phyloP scores from a whole-genome alignment of 2,329 filamentous ascomycete genomes.

The Pseudopithomyces chartarum region DNA sequence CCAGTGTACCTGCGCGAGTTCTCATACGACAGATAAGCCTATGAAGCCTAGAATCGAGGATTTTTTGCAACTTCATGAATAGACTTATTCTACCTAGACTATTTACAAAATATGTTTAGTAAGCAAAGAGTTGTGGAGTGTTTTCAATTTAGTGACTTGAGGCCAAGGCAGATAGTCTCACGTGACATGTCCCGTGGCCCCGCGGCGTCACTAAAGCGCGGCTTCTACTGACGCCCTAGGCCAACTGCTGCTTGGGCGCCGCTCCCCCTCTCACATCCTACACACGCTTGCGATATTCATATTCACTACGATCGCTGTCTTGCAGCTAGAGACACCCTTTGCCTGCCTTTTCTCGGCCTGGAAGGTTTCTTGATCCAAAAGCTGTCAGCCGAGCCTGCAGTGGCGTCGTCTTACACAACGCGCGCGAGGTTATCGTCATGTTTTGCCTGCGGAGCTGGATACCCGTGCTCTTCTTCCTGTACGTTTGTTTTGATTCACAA shows the following conservation, averaged over 20 bases:
- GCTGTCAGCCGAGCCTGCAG: not conserved
- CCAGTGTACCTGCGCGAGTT: too few species aligned
- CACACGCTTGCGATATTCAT: not conserved
- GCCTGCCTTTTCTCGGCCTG: not conserved
- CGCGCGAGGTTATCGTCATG: conserved; percentile 54
- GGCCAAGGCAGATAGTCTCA: not conserved
- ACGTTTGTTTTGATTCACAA: conserved; percentile 22
- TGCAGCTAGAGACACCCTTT: not conserved
- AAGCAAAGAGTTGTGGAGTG: too few species aligned
- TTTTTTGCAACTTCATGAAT: too few species aligned
- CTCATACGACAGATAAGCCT: too few species aligned
- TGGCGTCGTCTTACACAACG: conserved; percentile 5
- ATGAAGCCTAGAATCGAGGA: too few species aligned
- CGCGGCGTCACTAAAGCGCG: not conserved
- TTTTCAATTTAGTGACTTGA: too few species aligned
- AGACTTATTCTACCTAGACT: too few species aligned
- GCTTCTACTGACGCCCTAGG: not conserved
- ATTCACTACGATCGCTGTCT: not conserved
- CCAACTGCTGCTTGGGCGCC: conserved; percentile 1
- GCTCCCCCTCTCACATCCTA: not conserved
- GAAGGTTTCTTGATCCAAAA: not conserved
- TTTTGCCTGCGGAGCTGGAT: conserved; percentile 69
- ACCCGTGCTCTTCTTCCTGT: conserved; percentile 59
- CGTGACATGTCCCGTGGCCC: not conserved
- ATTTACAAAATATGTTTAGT: too few species aligned